Percentiles rank a stretch among this genome's conserved stretches.
phyloP scores from a whole-genome alignment of 73 alveolate genomes.

The Effrenium voratum region DNA sequence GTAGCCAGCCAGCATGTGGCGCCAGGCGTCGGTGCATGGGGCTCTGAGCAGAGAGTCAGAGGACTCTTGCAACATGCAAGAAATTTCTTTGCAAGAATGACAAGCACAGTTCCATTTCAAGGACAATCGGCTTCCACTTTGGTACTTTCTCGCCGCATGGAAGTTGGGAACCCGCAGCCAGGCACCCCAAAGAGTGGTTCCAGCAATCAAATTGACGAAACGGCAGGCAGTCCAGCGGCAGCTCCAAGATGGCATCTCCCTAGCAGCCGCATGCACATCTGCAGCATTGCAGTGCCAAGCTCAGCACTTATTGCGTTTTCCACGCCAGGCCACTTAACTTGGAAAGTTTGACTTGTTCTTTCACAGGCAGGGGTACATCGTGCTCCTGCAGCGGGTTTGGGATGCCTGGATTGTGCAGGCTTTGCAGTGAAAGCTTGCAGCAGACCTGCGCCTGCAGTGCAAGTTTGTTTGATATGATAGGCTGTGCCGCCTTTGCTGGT shows the following conservation, averaged over 20 bases:
- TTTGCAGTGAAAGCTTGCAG: not conserved
- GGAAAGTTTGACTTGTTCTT: not conserved
- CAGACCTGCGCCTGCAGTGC: not conserved
- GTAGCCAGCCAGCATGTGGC: not conserved
- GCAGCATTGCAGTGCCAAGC: conserved; percentile 16
- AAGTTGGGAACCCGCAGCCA: conserved; percentile 15
- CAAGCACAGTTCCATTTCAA: not conserved
- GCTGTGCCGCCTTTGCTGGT: not conserved
- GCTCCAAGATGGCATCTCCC: conserved; percentile 4
- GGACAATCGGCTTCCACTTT: not conserved
- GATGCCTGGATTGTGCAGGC: conserved; percentile 58
- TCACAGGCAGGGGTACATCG: conserved; percentile 23
- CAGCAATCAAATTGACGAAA: no score
- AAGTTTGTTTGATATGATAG: not conserved
- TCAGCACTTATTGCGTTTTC: not conserved
- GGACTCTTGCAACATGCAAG: not conserved
- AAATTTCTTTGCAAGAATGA: not conserved
- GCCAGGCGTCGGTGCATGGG: not conserved
- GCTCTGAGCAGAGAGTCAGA: not conserved
- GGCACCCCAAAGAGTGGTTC: not conserved
- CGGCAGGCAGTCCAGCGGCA: conserved; percentile 1
- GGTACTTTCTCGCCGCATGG: conserved; percentile 13
- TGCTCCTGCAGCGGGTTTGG: conserved; percentile 43
- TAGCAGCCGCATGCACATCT: conserved; percentile 41
- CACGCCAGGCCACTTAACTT: not conserved